Evolutionary conservation across 768 basidiomycete genomes (phyloP).

Genomic region (Trichaptum fuscoviolaceum): DNA sequence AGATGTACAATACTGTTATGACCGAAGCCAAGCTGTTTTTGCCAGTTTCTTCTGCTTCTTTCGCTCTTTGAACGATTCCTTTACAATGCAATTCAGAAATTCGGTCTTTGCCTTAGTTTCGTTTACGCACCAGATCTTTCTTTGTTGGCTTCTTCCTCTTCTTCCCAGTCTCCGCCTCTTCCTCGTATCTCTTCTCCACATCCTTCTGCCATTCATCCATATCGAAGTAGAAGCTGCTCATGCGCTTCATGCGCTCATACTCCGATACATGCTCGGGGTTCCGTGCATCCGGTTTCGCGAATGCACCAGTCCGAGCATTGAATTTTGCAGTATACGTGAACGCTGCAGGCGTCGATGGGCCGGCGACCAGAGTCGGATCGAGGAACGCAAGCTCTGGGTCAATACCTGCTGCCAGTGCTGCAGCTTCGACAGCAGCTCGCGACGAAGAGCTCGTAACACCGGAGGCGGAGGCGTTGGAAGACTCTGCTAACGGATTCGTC

Average conservation of each 20-base stretch:
- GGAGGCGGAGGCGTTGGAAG: neutral
- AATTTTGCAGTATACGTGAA: slow-evolving; percentile 58
- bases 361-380: slow-evolving; percentile 59
- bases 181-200: slow-evolving; percentile 44
- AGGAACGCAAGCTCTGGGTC: slow-evolving; percentile 78
- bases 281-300: slow-evolving; percentile 59
- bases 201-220: slow-evolving; percentile 75
- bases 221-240: slow-evolving; percentile 88
- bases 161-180: slow-evolving; percentile 52
- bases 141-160: slow-evolving; percentile 77
- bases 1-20: slow-evolving; percentile 26
- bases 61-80: slow-evolving; percentile 84
- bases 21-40: slow-evolving; percentile 84
- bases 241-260: slow-evolving; percentile 74
- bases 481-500: slow-evolving; percentile 63
- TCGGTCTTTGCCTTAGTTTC: slow-evolving; percentile 1
- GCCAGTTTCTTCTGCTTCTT: slow-evolving; percentile 79
- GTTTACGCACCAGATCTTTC: slow-evolving; percentile 67
- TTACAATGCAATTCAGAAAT: slow-evolving; percentile 16
- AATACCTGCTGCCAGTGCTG: slow-evolving; percentile 74
- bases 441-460: slow-evolving; percentile 25
- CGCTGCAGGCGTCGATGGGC: slow-evolving; percentile 27
- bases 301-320: slow-evolving; percentile 77
- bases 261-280: slow-evolving; percentile 76
- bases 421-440: slow-evolving; percentile 53